A percentile compares a stretch with the other conserved stretches of the same genome.
Evolutionary conservation across 768 basidiomycete species (phyloP).

Genomic region (Lentinula edodes): DNA sequence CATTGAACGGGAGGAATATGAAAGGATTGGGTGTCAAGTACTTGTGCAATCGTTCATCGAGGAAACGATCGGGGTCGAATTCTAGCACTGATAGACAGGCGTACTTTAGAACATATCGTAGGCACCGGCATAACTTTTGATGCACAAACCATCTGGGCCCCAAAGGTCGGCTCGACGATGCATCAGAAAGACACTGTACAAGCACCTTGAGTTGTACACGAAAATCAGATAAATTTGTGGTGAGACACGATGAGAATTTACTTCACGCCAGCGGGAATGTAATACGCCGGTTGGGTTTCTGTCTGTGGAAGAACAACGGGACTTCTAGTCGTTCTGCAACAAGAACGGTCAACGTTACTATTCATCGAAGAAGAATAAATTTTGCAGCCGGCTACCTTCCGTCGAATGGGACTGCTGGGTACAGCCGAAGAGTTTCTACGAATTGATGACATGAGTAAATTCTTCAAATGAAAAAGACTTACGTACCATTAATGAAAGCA

Average conservation of each 20-base stretch:
- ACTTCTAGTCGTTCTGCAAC: constrained; percentile 15
- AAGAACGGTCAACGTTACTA: constrained; percentile 8
- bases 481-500: constrained; percentile 49
- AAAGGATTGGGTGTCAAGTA: constrained; percentile 50
- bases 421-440: constrained; percentile 46
- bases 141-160: constrained; percentile 55
- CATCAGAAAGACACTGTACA: constrained; percentile 51
- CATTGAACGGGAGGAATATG: constrained; percentile 51
- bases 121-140: background rate
- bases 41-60: constrained; percentile 53
- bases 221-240: background rate
- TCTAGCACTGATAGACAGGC: constrained; percentile 31
- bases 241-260: constrained; percentile 5
- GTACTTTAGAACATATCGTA: background rate
- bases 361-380: background rate
- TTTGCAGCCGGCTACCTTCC: background rate
- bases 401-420: constrained; percentile 38
- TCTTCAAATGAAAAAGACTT: background rate
- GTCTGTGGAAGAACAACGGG: constrained; percentile 16
- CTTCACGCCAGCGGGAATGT: constrained; percentile 24
- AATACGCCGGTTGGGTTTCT: constrained; percentile 15
- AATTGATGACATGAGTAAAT: background rate
- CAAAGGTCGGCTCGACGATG: constrained; percentile 59
- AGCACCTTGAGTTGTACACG: constrained; percentile 19
- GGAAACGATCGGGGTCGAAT: constrained; percentile 66